phyloP scores from a whole-genome alignment of 2,329 filamentous ascomycete genomes.

The Dactylonectria macrodidyma region DNA sequence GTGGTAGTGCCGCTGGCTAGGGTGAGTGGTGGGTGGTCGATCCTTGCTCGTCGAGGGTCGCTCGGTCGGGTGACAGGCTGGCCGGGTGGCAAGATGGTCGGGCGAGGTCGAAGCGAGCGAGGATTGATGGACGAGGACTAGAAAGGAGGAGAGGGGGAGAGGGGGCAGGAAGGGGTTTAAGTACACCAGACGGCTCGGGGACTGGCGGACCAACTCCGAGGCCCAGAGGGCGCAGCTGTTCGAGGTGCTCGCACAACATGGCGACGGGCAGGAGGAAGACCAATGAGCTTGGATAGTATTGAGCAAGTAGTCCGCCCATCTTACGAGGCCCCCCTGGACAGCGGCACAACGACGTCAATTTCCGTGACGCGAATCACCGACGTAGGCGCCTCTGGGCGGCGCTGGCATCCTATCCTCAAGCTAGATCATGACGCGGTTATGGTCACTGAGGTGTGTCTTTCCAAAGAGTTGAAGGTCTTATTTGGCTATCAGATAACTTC shows the following conservation, averaged over 20 bases:
- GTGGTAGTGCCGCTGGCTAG: slow-evolving; percentile 1
- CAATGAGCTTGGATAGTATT: background rate
- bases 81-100: background rate
- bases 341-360: background rate
- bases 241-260: too few relatives aligned
- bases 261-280: background rate
- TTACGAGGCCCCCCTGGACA: background rate
- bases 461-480: too few relatives aligned
- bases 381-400: too few relatives aligned
- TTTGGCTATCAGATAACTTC: too few relatives aligned
- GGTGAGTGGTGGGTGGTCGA: slow-evolving; percentile 7
- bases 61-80: background rate
- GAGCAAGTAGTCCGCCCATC: background rate
- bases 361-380: too few relatives aligned
- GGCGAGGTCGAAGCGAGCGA: too few relatives aligned
- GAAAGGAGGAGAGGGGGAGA: slow-evolving; percentile 15
- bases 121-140: background rate
- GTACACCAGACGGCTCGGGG: background rate
- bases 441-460: too few relatives aligned
- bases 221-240: too few relatives aligned
- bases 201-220: too few relatives aligned
- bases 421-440: too few relatives aligned
- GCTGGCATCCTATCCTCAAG: too few relatives aligned
- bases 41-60: background rate
- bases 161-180: background rate